phyloP scores from a whole-genome alignment of 2,329 filamentous ascomycete genomes.

The Fusarium newnesense region DNA sequence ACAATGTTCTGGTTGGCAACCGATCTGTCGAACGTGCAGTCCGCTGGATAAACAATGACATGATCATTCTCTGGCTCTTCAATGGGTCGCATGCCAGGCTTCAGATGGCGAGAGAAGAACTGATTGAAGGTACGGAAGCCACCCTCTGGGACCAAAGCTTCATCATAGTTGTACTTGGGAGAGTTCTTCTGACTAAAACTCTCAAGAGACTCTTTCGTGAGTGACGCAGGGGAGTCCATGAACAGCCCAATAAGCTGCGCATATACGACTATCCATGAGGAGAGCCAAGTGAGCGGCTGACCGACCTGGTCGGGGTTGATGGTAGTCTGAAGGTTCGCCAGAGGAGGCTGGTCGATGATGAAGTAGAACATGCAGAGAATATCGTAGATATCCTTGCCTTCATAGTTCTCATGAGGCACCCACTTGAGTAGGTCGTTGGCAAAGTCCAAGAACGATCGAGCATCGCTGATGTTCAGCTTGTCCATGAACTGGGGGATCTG shows the following conservation, averaged over 20 bases:
- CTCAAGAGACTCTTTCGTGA: background rate
- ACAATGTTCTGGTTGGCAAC: conserved; percentile 7
- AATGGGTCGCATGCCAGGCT: conserved; percentile 1
- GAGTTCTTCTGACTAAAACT: conserved; percentile 5
- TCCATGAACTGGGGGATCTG: conserved; percentile 14
- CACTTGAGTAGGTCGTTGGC: conserved; percentile 14
- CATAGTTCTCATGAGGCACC: background rate
- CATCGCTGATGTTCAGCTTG: conserved; percentile 4
- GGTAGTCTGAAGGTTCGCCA: background rate
- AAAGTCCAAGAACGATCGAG: conserved; percentile 7
- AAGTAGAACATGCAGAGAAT: conserved; percentile 12
- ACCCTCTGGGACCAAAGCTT: conserved; percentile 1
- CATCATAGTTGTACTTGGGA: background rate
- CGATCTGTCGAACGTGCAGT: conserved; percentile 9
- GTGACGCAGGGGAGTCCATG: conserved; percentile 1
- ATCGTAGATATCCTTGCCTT: conserved; percentile 6
- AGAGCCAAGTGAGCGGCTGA: conserved; percentile 2
- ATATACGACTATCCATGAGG: conserved; percentile 11
- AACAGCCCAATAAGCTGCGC: conserved; percentile 11
- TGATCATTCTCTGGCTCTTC: background rate
- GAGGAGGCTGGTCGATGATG: background rate
- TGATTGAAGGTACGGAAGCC: conserved; percentile 15
- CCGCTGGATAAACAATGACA: conserved; percentile 9
- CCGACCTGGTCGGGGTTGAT: background rate
- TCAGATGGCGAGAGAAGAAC: conserved; percentile 10